Evolutionary conservation across 441 rosid genomes (phyloP), one percentile per base, ranked within the genome.

Genomic region (Hura crepitans): DNA sequence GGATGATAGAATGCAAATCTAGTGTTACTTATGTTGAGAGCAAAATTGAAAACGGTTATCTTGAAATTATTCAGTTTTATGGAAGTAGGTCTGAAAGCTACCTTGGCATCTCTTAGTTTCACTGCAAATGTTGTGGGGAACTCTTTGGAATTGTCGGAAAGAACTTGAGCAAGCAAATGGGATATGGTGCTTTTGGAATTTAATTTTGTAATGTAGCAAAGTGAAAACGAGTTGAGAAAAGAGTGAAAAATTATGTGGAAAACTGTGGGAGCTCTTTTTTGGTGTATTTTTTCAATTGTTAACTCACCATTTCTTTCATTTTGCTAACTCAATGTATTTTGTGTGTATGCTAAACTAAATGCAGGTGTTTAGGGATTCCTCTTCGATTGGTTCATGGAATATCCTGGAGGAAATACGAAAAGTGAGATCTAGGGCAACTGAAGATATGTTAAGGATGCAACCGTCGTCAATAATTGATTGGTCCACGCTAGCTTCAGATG

Each of bases 351-450:
- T 74, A 76, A 75, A 77, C 72, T 73, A 28, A 76, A 67, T 85
- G 79, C 84, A 94, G 97, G 73, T 79, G 70, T 80, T 79, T 72
- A 82, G 78, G 80, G 83, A 81, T 74, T 78, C 84, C 49, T 76
- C 83, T 39, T 80, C 87, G 66, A 74, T 79, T 47, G 85, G 84
- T 61, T 82, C 91, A 31, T 90, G 97, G 97, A 92, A 85, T 80
- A 87, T 94, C 78, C 80, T 77, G 20, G 99, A 94, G 76, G 97
- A 92, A 81, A 74, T 94, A 66, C 87, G 97, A 49, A 87, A 85
- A 87, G 90, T 92, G 76, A 88, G 94, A 81, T 89, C 91, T 57
- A 88, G 79, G 75, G 97, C 97, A 79, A 90, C 97, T 39, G 92
- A 94, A 73, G 90, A 89, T 75, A 81, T 92, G 96, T 80, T 90